A percentile compares a stretch with the other conserved stretches of the same genome.
These are phyloP conservation scores for Kazachstania sp. DNA, from an alignment of 1,139 yeast genomes.

Conservation along the genomic window DNA sequence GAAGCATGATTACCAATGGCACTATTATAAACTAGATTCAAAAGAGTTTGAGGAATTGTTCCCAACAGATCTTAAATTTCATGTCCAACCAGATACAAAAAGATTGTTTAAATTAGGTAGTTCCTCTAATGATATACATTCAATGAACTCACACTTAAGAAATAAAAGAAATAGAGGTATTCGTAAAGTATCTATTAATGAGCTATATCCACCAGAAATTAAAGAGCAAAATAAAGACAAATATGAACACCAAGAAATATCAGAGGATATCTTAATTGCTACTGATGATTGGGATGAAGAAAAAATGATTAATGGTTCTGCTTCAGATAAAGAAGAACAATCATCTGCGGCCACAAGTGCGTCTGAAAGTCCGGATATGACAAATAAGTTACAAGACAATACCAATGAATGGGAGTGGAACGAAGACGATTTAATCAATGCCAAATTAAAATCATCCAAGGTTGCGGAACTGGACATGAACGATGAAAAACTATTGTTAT, in stretches of 20 bases:
- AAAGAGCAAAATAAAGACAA: conserved; percentile 21
- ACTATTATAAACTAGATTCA: conserved; percentile 15
- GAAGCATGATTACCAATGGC: conserved; percentile 24
- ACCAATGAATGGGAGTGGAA: conserved; percentile 40
- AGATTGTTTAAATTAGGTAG: conserved; percentile 14
- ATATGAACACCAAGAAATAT: conserved; percentile 21
- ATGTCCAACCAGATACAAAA: conserved; percentile 31
- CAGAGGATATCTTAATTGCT: conserved; percentile 59
- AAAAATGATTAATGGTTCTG: conserved; percentile 35
- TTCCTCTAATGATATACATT: conserved; percentile 9
- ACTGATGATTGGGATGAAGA: conserved; percentile 83
- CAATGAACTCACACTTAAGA: conserved; percentile 10
- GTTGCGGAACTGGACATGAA: conserved; percentile 59
- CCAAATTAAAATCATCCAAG: conserved; percentile 46
- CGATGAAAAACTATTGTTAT: conserved; percentile 69
- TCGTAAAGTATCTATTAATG: conserved; percentile 17
- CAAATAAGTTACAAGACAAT: conserved; percentile 25
- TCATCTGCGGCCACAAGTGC: not conserved
- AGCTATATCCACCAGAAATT: conserved; percentile 28
- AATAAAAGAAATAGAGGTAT: conserved; percentile 18
- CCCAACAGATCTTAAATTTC: conserved; percentile 23
- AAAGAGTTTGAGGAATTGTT: conserved; percentile 18
- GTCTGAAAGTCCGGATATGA: conserved; percentile 1
- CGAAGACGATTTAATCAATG: conserved; percentile 75
- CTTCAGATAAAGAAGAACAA: conserved; percentile 3